Evolutionary conservation across 2,329 filamentous ascomycete genomes (phyloP), one percentile per base, ranked within the genome.

Genomic region (Colletotrichum destructivum): DNA sequence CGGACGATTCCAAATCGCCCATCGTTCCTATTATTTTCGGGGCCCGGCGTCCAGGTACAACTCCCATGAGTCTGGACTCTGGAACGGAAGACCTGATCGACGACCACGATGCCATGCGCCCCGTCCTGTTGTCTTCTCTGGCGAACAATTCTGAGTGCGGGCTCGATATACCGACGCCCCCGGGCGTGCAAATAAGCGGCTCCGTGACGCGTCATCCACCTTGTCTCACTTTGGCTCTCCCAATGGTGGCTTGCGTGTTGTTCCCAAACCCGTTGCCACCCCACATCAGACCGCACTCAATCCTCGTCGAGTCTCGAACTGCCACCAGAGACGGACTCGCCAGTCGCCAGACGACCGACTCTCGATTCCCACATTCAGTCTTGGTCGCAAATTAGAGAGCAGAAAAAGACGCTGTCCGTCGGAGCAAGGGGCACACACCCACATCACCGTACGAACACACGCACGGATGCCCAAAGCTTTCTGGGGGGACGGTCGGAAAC

Each of bases 161-260:
- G 23, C 9, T 44, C 15, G 55, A 61, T 71, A 44, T 31, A 31
- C 7, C 40, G 35, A 71, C 66, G 23, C 66, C 66, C 66, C 31
- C n/a, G 59, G 70, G 66, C 62, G 70, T 72, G 70, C 38, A 23
- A 13, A 42, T 44, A 51, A 66, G 66, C 70, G 64, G 65, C 66
- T 57, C 66, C 42, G 70, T 72, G 70, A 72, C 70, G 70, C 70
- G 70, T 72, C 70, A 72, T 72, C 70, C 66, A 65, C 70, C 62
- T 51, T 72, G 70, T 72, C 66, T 72, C 70, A 70, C 66, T 11
- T 72, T 55, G 66, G 46, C 21, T 44, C 61, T 65, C 60, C 31
- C 66, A 72, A 69, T 69, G 66, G 66, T 70, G 70, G 70, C 70
- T 72, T 72, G 70, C 66, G 70, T 70, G 70, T 66, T 72, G 69